Evolutionary conservation across 2,329 filamentous ascomycete genomes (phyloP).

Genomic region (Bipolaris zeicola): DNA sequence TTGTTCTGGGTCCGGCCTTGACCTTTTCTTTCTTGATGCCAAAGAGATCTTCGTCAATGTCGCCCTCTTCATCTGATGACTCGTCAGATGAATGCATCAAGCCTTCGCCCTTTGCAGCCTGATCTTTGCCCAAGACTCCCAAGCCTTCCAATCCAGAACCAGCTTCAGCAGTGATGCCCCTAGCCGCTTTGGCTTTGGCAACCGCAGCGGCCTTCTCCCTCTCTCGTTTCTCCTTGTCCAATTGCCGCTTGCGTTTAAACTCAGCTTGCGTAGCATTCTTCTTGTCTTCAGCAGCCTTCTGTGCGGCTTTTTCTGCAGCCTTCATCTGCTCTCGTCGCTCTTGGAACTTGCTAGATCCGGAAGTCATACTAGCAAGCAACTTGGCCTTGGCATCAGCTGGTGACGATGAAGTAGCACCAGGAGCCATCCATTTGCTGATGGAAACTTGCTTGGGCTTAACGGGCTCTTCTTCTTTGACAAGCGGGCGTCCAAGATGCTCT

Average conservation of each 20-base stretch:
- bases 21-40: conserved; percentile 59
- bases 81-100: conserved; percentile 86
- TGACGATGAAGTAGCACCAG: conserved; percentile 27
- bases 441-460: conserved; percentile 49
- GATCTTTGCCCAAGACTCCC: conserved; percentile 77
- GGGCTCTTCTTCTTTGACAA: conserved; percentile 42
- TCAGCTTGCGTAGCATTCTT: conserved; percentile 46
- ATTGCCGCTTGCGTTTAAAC: conserved; percentile 75
- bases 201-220: conserved; percentile 74
- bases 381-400: conserved; percentile 33
- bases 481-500: conserved; percentile 51
- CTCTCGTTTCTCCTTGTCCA: conserved; percentile 75
- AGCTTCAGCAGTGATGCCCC: conserved; percentile 68
- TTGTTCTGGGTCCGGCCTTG: conserved; percentile 47
- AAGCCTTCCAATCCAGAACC: conserved; percentile 78
- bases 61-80: conserved; percentile 62
- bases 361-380: conserved; percentile 38
- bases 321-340: conserved; percentile 35
- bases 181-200: conserved; percentile 67
- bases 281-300: conserved; percentile 32
- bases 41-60: conserved; percentile 71
- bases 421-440: conserved; percentile 49
- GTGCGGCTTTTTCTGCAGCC: conserved; percentile 31
- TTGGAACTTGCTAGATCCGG: conserved; percentile 35
- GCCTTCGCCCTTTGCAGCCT: conserved; percentile 73